These are phyloP conservation scores for Scytalidium lignicola DNA, from an alignment of 2,329 filamentous ascomycete genomes.

Conservation along the genomic window DNA sequence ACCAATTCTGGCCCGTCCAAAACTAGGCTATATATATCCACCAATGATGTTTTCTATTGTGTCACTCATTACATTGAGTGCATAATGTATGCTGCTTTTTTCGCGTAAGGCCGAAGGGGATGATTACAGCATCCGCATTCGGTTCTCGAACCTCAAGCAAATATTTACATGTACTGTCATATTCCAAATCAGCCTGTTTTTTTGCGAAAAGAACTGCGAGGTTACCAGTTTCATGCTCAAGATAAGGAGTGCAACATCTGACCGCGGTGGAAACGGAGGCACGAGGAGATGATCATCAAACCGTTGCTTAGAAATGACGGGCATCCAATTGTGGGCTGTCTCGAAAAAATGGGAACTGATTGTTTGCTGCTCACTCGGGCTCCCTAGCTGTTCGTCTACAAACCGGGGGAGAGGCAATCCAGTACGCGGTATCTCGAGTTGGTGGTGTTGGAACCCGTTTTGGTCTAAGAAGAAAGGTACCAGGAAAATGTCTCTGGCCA, in stretches of 20 bases:
- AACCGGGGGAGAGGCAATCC: slow-evolving; percentile 1
- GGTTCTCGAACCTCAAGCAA: too few species aligned
- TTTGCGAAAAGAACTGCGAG: too few species aligned
- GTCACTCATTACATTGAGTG: too few species aligned
- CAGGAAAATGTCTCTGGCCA: neutral
- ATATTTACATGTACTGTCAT: too few species aligned
- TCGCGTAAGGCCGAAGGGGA: too few species aligned
- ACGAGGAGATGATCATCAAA: slow-evolving; percentile 13
- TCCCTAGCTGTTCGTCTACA: slow-evolving; percentile 2
- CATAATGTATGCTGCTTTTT: too few species aligned
- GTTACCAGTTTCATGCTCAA: slow-evolving; percentile 25
- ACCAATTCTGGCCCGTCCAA: too few species aligned
- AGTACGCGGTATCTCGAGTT: slow-evolving; percentile 3
- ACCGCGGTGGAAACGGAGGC: slow-evolving; percentile 10
- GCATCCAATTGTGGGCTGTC: slow-evolving; percentile 17
- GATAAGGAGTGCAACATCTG: slow-evolving; percentile 24
- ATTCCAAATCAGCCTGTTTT: too few species aligned
- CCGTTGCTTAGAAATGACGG: slow-evolving; percentile 20
- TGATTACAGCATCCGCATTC: too few species aligned
- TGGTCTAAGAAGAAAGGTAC: slow-evolving; percentile 3
- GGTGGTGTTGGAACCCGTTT: slow-evolving; percentile 2
- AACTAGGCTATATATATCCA: too few species aligned
- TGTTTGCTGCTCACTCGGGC: slow-evolving; percentile 3
- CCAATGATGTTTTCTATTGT: too few species aligned
- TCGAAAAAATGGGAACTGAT: slow-evolving; percentile 14